phyloP scores from a whole-genome alignment of 805 yeast species.

The Jamesozyma jinghongensis region DNA sequence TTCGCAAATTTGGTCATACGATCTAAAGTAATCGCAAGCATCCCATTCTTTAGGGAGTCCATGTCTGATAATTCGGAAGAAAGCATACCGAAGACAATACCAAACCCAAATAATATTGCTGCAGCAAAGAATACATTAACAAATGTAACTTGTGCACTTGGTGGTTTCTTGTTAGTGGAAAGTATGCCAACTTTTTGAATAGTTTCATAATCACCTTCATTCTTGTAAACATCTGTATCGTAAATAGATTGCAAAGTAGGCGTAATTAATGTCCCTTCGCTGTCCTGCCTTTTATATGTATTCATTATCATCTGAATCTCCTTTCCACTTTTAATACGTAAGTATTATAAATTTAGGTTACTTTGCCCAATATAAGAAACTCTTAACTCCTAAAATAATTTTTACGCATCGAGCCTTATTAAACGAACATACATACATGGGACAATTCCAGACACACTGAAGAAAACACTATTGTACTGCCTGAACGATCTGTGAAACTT shows the following conservation, averaged over 20 bases:
- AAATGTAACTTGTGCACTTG: slow-evolving; percentile 5
- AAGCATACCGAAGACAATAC: slow-evolving; percentile 44
- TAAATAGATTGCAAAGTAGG: slow-evolving; percentile 43
- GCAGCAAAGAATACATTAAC: slow-evolving; percentile 12
- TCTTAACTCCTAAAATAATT: too few relatives aligned
- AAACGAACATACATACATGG: too few relatives aligned
- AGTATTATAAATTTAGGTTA: too few relatives aligned
- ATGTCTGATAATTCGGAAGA: slow-evolving; percentile 44
- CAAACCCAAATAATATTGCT: slow-evolving; percentile 33
- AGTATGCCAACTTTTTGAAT: neutral
- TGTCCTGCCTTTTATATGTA: neutral
- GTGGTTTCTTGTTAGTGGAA: slow-evolving; percentile 5
- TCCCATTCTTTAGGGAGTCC: slow-evolving; percentile 43
- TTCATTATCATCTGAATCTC: too few relatives aligned
- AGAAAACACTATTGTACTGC: too few relatives aligned
- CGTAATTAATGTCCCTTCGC: slow-evolving; percentile 36
- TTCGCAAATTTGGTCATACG: slow-evolving; percentile 3
- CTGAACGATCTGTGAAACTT: too few relatives aligned
- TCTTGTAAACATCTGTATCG: slow-evolving; percentile 30
- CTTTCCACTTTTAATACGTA: too few relatives aligned
- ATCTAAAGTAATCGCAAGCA: slow-evolving; percentile 24
- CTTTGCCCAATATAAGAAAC: too few relatives aligned
- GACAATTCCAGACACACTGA: too few relatives aligned
- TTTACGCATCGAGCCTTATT: too few relatives aligned
- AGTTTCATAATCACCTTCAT: slow-evolving; percentile 16